Evolutionary conservation across 2,329 filamentous ascomycete genomes (phyloP), one percentile per base, ranked within the genome.

Genomic region (Ophiocordyceps camponoti-saundersi): DNA sequence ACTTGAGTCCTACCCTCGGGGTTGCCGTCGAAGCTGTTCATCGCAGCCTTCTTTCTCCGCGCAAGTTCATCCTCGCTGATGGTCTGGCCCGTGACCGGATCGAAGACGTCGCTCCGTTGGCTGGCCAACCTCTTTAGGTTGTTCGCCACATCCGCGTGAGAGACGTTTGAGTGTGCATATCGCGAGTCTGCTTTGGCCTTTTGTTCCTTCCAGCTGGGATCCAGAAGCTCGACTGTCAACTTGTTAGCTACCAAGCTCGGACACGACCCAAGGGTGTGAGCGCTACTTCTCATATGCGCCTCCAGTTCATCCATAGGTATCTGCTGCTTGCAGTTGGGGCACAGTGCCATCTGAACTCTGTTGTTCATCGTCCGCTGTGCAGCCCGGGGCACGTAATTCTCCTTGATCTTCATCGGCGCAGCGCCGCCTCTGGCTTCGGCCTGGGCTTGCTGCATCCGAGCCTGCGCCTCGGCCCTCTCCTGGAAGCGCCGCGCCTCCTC

Each of bases 181-280:
- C 90, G 82, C 13, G 84, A 79, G 43, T 95, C 87, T 16, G 85
- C 80, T 61, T 94, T 94, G 48, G 85, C 84, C 55, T 88, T 87
- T 61, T 96, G 89, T 60, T 95, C 89, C 61, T 94, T 94, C 89
- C 90, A 96, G 49, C 84, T 78, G 1, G 90, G 90, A 60, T 96
- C 90, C 49, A 95, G 75, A 44, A 95, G 74, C 65, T 96, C 90
- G 60, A 96, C 84, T 83, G 41, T 67, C 16, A 6, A 26, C 29
- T n/a, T 54, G 71, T 62, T 73, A 64, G 51, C 50, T 48, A 2
- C 10, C 12, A 15, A 2, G 13, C 40, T 7, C 11, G 2, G 10
- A 20, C 18, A 10, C 20, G 16, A 26, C 15, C 6, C n/a, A 4
- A 13, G 6, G 13, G 11, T 6, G 6, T 26, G n/a, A 40, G 59